A percentile compares a stretch with the other conserved stretches of the same genome.
phyloP scores from a whole-genome alignment of 2,329 filamentous ascomycete species.

The Scorias spongiosa region DNA sequence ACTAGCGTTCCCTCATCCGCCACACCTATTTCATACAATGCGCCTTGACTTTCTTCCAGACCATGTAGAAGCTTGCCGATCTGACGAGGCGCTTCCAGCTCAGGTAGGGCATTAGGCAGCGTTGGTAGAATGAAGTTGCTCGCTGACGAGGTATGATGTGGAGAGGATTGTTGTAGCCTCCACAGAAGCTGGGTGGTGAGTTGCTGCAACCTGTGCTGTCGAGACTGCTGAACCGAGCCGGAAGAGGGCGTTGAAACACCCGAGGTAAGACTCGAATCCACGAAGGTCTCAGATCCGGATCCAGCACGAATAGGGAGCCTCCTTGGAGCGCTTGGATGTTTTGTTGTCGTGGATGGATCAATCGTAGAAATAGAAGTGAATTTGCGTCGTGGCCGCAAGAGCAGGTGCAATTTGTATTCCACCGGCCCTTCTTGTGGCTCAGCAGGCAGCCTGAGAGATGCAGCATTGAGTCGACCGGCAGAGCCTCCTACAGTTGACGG shows the following conservation, averaged over 20 bases:
- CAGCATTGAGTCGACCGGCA: not conserved
- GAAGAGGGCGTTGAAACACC: conserved; percentile 3
- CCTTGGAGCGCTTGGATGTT: conserved; percentile 27
- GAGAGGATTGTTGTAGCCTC: conserved; percentile 87
- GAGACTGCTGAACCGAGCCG: conserved; percentile 47
- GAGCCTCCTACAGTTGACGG: not conserved
- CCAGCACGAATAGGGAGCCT: conserved; percentile 11
- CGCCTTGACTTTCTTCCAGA: conserved; percentile 82
- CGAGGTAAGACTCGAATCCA: not conserved
- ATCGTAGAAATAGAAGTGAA: conserved; percentile 59
- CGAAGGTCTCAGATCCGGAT: conserved; percentile 13
- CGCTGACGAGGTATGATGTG: conserved; percentile 69
- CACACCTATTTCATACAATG: conserved; percentile 91
- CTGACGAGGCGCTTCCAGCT: conserved; percentile 41
- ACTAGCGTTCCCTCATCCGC: conserved; percentile 86
- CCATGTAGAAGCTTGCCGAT: conserved; percentile 49
- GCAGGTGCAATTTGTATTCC: conserved; percentile 89
- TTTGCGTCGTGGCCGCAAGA: conserved; percentile 61
- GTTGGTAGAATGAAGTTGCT: conserved; percentile 60
- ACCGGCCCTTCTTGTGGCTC: conserved; percentile 90
- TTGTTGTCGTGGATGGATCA: conserved; percentile 35
- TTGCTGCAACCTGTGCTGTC: conserved; percentile 75
- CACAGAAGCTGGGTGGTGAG: conserved; percentile 90
- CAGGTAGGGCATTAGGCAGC: conserved; percentile 50
- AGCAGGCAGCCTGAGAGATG: conserved; percentile 49